A percentile compares a stretch with the other conserved stretches of the same genome.
phyloP scores from a whole-genome alignment of 371 early-diverging fungal genomes.

The Mucor circinelloides region DNA sequence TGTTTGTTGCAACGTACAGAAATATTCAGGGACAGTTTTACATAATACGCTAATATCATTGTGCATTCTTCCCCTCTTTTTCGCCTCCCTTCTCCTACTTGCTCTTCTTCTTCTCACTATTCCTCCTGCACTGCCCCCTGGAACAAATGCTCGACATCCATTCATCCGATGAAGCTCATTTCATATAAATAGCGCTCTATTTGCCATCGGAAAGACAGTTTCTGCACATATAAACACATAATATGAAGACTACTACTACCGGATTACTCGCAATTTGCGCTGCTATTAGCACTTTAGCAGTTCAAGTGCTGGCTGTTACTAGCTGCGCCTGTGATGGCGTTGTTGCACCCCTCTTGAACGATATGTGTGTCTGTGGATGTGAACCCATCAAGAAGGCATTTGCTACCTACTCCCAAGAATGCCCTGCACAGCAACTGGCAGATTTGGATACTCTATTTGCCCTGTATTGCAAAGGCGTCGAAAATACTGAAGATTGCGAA shows the following conservation, averaged over 20 bases:
- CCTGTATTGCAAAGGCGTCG: background rate
- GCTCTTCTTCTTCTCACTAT: background rate
- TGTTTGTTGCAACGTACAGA: background rate
- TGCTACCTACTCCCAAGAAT: background rate
- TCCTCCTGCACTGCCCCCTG: background rate
- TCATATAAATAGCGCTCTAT: background rate
- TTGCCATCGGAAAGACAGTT: background rate
- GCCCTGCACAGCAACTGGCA: background rate
- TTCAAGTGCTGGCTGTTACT: background rate
- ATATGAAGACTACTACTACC: background rate
- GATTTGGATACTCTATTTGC: background rate
- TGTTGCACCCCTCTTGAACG: background rate
- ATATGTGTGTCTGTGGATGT: constrained; percentile 3
- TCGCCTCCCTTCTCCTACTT: background rate
- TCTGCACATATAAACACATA: background rate
- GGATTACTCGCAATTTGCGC: background rate
- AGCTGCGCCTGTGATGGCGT: background rate
- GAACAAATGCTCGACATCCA: background rate
- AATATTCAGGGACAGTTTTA: background rate
- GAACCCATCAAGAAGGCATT: background rate
- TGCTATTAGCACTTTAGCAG: background rate
- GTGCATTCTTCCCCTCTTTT: background rate
- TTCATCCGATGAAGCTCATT: background rate
- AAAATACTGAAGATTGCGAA: constrained; percentile 22
- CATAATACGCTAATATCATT: background rate